These are phyloP conservation scores for Penicillium verrucosum DNA, from an alignment of 2,329 filamentous ascomycete genomes.

Conservation along the genomic window DNA sequence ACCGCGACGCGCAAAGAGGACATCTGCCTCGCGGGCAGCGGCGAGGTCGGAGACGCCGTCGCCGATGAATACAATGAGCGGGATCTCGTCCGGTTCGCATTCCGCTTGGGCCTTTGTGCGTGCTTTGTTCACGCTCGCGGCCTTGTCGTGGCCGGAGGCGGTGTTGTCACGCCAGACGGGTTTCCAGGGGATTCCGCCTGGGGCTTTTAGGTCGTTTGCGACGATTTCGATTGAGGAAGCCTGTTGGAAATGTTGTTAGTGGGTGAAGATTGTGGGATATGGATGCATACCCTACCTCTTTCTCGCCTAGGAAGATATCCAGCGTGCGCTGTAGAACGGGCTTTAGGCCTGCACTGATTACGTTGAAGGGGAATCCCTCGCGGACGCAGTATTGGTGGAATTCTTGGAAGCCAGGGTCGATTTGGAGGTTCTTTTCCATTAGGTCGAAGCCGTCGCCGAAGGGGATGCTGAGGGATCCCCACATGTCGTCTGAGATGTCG, in stretches of 20 bases:
- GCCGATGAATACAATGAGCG: constrained; percentile 67
- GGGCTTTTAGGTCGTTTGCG: constrained; percentile 63
- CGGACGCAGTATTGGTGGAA: constrained; percentile 64
- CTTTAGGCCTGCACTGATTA: constrained; percentile 66
- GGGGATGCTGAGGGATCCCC: constrained; percentile 63
- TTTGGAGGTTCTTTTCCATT: constrained; percentile 60
- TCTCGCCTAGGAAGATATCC: constrained; percentile 63
- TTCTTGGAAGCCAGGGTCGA: constrained; percentile 60
- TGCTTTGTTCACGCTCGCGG: constrained; percentile 60
- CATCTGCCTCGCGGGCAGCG: constrained; percentile 63
- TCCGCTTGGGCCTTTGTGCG: constrained; percentile 53
- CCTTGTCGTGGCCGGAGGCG: constrained; percentile 66
- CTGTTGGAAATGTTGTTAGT: constrained; percentile 7
- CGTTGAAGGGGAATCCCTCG: constrained; percentile 64
- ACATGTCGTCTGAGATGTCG: constrained; percentile 70
- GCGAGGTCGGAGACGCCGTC: constrained; percentile 67
- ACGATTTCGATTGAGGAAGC: constrained; percentile 63
- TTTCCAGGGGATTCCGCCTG: constrained; percentile 60
- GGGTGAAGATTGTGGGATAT: not conserved
- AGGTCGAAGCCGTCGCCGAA: constrained; percentile 66
- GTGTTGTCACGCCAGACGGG: constrained; percentile 65
- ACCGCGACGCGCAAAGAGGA: constrained; percentile 65
- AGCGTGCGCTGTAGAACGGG: constrained; percentile 61
- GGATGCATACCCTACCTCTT: constrained; percentile 38
- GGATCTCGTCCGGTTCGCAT: constrained; percentile 60